These are phyloP conservation scores for Tulasnella sp. DNA, from an alignment of 768 basidiomycete species.

Conservation along the genomic window DNA sequence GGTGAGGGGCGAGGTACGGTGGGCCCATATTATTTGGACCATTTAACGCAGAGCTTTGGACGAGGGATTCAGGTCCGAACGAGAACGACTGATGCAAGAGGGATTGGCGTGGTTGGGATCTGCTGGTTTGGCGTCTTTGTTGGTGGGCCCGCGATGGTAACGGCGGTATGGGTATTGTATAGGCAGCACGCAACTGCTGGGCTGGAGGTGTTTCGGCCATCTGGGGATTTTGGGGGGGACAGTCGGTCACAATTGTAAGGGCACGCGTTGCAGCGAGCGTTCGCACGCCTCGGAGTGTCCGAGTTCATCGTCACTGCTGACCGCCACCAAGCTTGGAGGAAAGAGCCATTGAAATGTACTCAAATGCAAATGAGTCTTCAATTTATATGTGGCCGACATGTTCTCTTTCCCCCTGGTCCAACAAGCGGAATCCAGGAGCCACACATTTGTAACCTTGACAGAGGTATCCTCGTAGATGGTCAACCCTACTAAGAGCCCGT, in stretches of 20 bases:
- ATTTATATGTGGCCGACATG: neutral
- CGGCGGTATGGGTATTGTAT: conserved; percentile 20
- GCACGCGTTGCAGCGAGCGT: neutral
- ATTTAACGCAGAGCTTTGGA: conserved; percentile 67
- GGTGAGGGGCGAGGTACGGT: neutral
- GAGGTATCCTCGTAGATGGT: neutral
- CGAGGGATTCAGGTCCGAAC: conserved; percentile 70
- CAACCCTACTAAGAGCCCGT: neutral
- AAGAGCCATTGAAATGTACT: no score
- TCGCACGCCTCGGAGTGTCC: neutral
- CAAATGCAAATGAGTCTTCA: neutral
- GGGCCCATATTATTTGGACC: conserved; percentile 52
- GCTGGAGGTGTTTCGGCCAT: conserved; percentile 24
- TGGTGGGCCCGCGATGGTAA: conserved; percentile 16
- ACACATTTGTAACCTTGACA: no score
- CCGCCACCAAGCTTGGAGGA: no score
- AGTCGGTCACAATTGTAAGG: conserved; percentile 2
- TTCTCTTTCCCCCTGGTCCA: neutral
- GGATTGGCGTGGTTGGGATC: conserved; percentile 18
- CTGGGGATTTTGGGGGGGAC: neutral
- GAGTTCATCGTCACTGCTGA: neutral
- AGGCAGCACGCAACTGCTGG: neutral
- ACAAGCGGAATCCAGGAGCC: neutral
- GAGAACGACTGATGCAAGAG: conserved; percentile 55
- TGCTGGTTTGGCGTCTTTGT: conserved; percentile 14